Evolutionary conservation across 345 rosid genomes (phyloP).

Genomic region (Murraya paniculata): DNA sequence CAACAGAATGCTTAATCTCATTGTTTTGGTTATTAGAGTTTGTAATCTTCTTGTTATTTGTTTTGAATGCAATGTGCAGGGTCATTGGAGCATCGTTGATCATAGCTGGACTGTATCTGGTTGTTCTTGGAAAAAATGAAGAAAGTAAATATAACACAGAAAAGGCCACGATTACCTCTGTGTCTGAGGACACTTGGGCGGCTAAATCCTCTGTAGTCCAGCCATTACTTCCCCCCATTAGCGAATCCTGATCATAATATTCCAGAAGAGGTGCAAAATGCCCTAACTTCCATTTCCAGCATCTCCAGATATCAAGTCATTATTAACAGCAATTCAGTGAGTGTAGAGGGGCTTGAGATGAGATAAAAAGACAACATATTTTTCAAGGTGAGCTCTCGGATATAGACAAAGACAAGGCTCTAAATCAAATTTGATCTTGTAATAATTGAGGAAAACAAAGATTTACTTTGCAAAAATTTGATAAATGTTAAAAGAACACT

Average conservation of each 20-base stretch:
- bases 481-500: neutral
- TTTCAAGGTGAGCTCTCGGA: neutral
- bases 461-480: neutral
- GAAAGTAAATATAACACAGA: conserved; percentile 35
- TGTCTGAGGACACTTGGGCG: conserved; percentile 15
- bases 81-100: conserved; percentile 55
- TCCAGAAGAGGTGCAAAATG: neutral
- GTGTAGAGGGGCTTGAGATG: neutral
- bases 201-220: conserved; percentile 23
- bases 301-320: neutral
- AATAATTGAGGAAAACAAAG: neutral
- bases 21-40: neutral
- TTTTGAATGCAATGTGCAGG: conserved; percentile 29
- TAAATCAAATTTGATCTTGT: neutral
- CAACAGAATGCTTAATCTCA: neutral
- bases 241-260: neutral
- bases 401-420: neutral
- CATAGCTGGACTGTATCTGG: conserved; percentile 53
- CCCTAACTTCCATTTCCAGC: neutral
- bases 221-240: conserved; percentile 31
- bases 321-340: neutral
- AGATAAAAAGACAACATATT: neutral
- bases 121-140: conserved; percentile 58
- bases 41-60: neutral
- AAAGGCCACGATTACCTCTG: conserved; percentile 3